phyloP scores from a whole-genome alignment of 1,284 basidiomycete genomes.

The Mycosarcoma maydis region DNA sequence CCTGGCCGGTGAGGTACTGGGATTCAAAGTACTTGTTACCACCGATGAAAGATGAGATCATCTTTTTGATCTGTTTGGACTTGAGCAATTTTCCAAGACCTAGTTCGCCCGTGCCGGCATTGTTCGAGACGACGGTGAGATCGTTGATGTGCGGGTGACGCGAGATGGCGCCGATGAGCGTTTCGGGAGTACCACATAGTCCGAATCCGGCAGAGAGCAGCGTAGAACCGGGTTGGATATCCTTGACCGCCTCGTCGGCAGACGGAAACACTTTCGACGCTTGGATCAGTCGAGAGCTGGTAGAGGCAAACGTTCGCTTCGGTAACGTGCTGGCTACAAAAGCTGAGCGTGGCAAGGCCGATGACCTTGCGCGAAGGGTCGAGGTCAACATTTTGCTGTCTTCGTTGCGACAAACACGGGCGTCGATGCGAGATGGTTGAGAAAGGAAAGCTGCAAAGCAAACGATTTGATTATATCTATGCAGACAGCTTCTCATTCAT shows the following conservation, averaged over 20 bases:
- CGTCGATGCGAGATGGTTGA: no score
- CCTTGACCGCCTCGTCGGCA: slow-evolving; percentile 60
- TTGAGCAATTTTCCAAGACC: slow-evolving; percentile 61
- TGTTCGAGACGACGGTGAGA: slow-evolving; percentile 63
- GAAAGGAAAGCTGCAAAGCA: no score
- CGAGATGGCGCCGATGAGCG: slow-evolving; percentile 59
- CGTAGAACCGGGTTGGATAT: slow-evolving; percentile 55
- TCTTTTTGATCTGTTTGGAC: slow-evolving; percentile 53
- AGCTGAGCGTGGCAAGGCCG: slow-evolving; percentile 9
- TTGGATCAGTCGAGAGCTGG: slow-evolving; percentile 1
- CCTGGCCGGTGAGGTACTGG: slow-evolving; percentile 62
- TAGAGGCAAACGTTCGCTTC: slow-evolving; percentile 24
- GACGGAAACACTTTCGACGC: slow-evolving; percentile 49
- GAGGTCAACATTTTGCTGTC: slow-evolving; percentile 41
- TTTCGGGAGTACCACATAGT: slow-evolving; percentile 65
- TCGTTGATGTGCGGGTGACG: slow-evolving; percentile 51
- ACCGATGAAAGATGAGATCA: slow-evolving; percentile 64
- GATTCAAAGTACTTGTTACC: slow-evolving; percentile 64
- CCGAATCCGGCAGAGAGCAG: slow-evolving; percentile 64
- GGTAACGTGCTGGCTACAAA: slow-evolving; percentile 18
- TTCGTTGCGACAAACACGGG: no score
- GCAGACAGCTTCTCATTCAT: no score
- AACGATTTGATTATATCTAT: no score
- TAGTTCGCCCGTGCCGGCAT: slow-evolving; percentile 61
- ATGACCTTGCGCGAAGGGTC: slow-evolving; percentile 17